Base-by-base conservation (phyloP, 2,329 filamentous ascomycete species). In the Fusarium albidum region DNA sequence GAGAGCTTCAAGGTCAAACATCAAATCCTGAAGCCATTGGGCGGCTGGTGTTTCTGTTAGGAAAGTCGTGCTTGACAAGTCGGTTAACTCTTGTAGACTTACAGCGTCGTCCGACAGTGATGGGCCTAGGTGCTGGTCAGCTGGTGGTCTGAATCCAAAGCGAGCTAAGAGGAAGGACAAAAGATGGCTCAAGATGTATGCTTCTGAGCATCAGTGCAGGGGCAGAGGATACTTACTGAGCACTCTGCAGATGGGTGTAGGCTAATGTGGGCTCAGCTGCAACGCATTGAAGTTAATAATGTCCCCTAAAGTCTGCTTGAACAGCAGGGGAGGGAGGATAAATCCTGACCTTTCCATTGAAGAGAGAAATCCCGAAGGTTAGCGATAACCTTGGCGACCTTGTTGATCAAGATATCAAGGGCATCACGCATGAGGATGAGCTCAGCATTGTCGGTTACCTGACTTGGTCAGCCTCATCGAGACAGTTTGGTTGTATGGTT, bases 311-410 rank as follows among this genome's bases (percentile, higher is more conserved):
- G 25, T 17, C 9, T 21, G 7, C 7, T 5, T 21, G 21, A 21
- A 21, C 21, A 21, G 21, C 21, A 7, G 7, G 21, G 21, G 25
- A 25, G 15, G 6, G 37, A 61, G 26, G 48, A 44, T 9, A 57
- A 44, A 9, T 49, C 58, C 60, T 52, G 53, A 57, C 83, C 80
- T 75, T 92, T 92, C 79, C 87, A 87, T 69, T 92, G 70, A 54
- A 87, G 71, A 6, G 92, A 89, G 70, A 96, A 95, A 27, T 80
- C 72, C 18, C 83, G 79, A 25, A 96, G 80, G 73, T 92, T 92
- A 57, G 84, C 77, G 61, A 96, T 88, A 49, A 92, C 88, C 64
- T 86, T 91, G 45, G 91, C 91, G 7, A 96, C 75, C 74, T 93
- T 96, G 29, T 85, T 85, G 9, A 90, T 77, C 5, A 96, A 72